A percentile compares a stretch with the other conserved stretches of the same genome.
Evolutionary conservation across 441 rosid genomes (phyloP).

Genomic region (Syzygium syzygioides): DNA sequence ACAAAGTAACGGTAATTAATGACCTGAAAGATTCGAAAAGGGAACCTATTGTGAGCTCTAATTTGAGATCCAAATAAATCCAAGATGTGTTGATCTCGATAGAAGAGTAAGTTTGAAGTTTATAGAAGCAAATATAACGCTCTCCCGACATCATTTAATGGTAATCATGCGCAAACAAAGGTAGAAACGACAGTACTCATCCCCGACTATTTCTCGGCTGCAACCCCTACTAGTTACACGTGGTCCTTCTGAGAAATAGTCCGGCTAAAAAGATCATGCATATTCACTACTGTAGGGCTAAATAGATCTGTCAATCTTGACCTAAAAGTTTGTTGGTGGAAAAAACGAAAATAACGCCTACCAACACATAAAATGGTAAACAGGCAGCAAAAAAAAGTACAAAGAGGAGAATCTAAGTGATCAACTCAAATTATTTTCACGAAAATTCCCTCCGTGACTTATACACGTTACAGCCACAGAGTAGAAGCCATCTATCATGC

Average conservation of each 20-base stretch:
- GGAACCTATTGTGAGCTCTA: neutral
- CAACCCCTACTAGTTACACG: too few relatives aligned
- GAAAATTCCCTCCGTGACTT: neutral
- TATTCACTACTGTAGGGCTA: neutral
- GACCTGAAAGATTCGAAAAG: neutral
- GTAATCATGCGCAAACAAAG: neutral
- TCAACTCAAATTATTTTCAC: neutral
- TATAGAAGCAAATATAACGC: neutral
- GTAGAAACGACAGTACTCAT: neutral
- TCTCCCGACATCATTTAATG: neutral
- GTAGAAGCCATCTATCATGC: neutral
- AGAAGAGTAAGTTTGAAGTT: neutral
- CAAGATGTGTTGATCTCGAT: neutral
- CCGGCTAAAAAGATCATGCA: neutral
- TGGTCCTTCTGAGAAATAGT: too few relatives aligned
- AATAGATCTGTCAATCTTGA: neutral
- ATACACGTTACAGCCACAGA: neutral
- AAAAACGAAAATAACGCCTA: neutral
- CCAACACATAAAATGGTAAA: neutral
- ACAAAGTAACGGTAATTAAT: neutral
- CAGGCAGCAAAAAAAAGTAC: neutral
- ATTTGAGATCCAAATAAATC: neutral
- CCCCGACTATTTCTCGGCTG: neutral
- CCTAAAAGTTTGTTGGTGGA: neutral
- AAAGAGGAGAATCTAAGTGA: neutral